These are phyloP conservation scores for Nicotiana otophora DNA, from an alignment of 257 asterid genomes.

Conservation along the genomic window DNA sequence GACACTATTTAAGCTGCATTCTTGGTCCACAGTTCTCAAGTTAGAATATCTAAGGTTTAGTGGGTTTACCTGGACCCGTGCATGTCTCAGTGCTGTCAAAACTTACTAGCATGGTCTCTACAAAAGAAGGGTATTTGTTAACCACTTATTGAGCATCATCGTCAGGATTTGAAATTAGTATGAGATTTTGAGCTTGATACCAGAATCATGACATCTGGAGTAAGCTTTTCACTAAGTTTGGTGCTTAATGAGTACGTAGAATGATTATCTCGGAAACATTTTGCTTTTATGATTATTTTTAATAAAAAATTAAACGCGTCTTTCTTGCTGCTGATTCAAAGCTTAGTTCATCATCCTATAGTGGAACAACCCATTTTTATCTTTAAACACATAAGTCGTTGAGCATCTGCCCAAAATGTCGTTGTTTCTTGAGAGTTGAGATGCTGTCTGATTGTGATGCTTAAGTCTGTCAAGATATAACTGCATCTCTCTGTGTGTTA, in stretches of 20 bases:
- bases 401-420: background rate
- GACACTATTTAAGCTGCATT: background rate
- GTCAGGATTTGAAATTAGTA: background rate
- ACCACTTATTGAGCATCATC: constrained; percentile 7
- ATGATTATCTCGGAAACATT: background rate
- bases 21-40: background rate
- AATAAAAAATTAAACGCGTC: background rate
- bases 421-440: background rate
- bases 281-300: background rate
- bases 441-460: background rate
- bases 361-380: background rate
- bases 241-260: background rate
- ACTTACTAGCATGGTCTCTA: background rate
- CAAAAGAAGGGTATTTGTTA: background rate
- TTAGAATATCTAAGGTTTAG: background rate
- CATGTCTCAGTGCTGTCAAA: background rate
- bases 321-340: background rate
- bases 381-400: background rate
- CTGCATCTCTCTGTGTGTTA: background rate
- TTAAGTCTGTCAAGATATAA: background rate
- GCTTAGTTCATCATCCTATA: background rate
- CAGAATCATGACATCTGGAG: background rate
- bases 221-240: background rate
- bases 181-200: background rate
- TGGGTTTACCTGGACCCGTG: background rate